phyloP scores from a whole-genome alignment of 331 rosid genomes.

The Acacia concinna region DNA sequence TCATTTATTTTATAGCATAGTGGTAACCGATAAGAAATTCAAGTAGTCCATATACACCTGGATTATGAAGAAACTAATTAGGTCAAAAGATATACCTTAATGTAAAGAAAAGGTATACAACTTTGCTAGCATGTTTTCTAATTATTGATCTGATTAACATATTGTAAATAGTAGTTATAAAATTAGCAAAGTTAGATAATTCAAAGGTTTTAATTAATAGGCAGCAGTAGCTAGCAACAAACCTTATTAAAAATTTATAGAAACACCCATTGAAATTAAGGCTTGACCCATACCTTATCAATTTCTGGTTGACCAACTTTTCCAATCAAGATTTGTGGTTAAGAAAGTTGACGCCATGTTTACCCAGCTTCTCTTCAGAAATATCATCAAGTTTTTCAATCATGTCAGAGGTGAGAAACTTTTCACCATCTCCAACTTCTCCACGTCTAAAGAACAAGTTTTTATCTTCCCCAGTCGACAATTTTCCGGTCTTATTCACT shows the following conservation, averaged over 20 bases:
- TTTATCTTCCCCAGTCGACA: background rate
- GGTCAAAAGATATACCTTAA: background rate
- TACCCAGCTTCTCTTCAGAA: background rate
- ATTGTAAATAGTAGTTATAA: too few species aligned
- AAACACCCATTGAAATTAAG: background rate
- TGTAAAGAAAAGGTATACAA: background rate
- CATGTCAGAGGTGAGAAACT: background rate
- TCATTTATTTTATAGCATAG: background rate
- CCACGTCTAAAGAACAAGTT: background rate
- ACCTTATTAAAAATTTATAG: background rate
- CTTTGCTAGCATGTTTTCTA: background rate
- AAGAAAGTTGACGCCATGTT: background rate
- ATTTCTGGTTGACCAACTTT: background rate
- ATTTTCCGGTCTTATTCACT: background rate
- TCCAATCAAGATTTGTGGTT: background rate
- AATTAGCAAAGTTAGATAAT: too few species aligned
- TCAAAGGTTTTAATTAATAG: too few species aligned
- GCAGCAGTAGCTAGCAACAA: background rate
- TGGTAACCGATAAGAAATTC: background rate
- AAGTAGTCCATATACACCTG: too few species aligned
- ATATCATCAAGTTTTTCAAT: background rate
- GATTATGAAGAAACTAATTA: too few species aligned
- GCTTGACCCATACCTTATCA: background rate
- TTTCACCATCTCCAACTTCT: background rate
- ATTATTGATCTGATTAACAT: too few species aligned